Evolutionary conservation across 305 asterid species (phyloP), one percentile per base, ranked within the genome.

Genomic region (Solanum hybrid): DNA sequence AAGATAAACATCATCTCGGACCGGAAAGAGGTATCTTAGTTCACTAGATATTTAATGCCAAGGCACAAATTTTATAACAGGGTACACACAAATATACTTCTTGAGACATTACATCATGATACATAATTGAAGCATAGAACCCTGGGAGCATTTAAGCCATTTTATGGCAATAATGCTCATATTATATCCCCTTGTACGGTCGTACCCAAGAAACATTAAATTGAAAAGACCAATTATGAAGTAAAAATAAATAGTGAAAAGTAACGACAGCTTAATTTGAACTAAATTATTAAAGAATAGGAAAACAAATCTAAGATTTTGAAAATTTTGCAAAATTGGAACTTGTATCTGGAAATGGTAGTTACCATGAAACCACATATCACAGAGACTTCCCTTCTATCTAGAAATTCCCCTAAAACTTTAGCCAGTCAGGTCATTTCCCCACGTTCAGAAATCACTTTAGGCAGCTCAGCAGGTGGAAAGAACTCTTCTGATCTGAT

Each of bases 211-310:
- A 83, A 83, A 83, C 39, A 83, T 29, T 45, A 83, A 83, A 45
- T 17, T 83, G 75, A 29, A 83, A 83, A 83, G 39, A 10, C 88
- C 75, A 37, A 24, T 6, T 13, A 38, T 10, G 34, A 45, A 39
- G 22, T 26, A 26, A 39, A 82, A 45, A 83, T 7, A 83, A 83
- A 15, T 51, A 45, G 29, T 17, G 73, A 83, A 83, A 41, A 83
- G 37, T 31, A 10, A 26, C 22, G 38, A 83, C 29, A 45, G 38
- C 87, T 27, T 83, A 41, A 83, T 45, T 29, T 83, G 75, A 83
- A 83, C 39, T 83, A 83, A 83, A 29, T 83, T 45, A 29, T 83
- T 83, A 45, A 83, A 83, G 88, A 83, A 83, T 83, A 83, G 73
- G 75, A 26, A 45, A 83, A 45, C 39, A 33, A 39, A 82, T 82